Evolutionary conservation across 768 basidiomycete genomes (phyloP).

Genomic region (Neoboletus brunneissimus): DNA sequence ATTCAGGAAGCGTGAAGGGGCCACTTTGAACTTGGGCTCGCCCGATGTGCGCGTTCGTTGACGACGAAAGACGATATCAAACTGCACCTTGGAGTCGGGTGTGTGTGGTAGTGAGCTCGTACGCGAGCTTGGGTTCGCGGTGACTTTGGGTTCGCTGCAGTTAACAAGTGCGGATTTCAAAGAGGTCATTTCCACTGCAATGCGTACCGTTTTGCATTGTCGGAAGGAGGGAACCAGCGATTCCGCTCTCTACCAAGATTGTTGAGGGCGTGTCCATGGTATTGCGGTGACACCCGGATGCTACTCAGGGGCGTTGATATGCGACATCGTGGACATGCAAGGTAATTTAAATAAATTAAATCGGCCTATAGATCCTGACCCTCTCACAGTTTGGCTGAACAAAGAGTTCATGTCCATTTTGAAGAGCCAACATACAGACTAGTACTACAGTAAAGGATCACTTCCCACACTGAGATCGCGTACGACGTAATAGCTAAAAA

Average conservation of each 20-base stretch:
- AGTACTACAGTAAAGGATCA: conserved; percentile 20
- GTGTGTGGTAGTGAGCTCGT: conserved; percentile 35
- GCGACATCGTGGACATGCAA: too few species aligned
- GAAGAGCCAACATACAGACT: too few species aligned
- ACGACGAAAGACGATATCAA: conserved; percentile 57
- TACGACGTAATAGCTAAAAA: conserved; percentile 59
- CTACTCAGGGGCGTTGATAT: too few species aligned
- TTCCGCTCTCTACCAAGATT: not conserved
- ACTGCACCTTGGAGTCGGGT: conserved; percentile 44
- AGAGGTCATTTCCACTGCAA: too few species aligned
- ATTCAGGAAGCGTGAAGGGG: conserved; percentile 61
- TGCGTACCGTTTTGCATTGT: conserved; percentile 3
- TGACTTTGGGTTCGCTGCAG: not conserved
- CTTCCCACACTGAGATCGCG: conserved; percentile 34
- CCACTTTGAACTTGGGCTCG: conserved; percentile 35
- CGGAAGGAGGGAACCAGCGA: too few species aligned
- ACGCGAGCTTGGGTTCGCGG: not conserved
- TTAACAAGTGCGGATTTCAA: not conserved
- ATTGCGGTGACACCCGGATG: not conserved
- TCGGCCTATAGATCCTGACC: too few species aligned
- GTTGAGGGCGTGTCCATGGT: conserved; percentile 12
- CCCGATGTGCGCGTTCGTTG: conserved; percentile 50
- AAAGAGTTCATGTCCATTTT: too few species aligned
- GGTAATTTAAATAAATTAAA: too few species aligned
- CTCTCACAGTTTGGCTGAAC: too few species aligned